phyloP scores from a whole-genome alignment of 2,329 filamentous ascomycete species.

The Rutstroemia sp. region DNA sequence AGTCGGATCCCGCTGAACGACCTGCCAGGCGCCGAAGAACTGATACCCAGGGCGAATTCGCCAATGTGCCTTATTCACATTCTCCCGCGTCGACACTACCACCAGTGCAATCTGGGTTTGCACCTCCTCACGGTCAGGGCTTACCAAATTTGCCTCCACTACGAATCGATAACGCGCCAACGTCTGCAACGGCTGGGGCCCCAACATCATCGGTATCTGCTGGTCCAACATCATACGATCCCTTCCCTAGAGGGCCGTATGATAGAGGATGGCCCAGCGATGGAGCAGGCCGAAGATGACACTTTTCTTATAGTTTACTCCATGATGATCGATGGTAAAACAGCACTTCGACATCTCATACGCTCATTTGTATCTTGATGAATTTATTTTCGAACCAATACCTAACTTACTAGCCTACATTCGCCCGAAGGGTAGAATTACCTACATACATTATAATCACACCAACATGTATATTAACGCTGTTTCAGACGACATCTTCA shows the following conservation, averaged over 20 bases:
- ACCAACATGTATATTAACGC: constrained; percentile 20
- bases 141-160: constrained; percentile 26
- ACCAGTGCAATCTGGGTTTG: constrained; percentile 21
- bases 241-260: constrained; percentile 20
- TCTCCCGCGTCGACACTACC: constrained; percentile 25
- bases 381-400: neutral
- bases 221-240: constrained; percentile 18
- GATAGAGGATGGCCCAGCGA: constrained; percentile 26
- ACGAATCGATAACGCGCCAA: constrained; percentile 23
- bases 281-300: constrained; percentile 14
- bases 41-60: constrained; percentile 26
- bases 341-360: constrained; percentile 3
- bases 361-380: neutral
- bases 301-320: neutral
- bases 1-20: constrained; percentile 20
- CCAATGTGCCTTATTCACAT: constrained; percentile 20
- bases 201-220: constrained; percentile 17
- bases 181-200: constrained; percentile 7
- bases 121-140: constrained; percentile 12
- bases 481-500: constrained; percentile 28
- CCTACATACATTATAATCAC: neutral
- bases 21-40: constrained; percentile 27
- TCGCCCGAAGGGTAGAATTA: neutral
- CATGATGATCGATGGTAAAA: constrained; percentile 2
- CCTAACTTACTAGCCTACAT: neutral